Evolutionary conservation across 108 stramenopile genomes (phyloP).

Genomic region (Cyclotella baltica): DNA sequence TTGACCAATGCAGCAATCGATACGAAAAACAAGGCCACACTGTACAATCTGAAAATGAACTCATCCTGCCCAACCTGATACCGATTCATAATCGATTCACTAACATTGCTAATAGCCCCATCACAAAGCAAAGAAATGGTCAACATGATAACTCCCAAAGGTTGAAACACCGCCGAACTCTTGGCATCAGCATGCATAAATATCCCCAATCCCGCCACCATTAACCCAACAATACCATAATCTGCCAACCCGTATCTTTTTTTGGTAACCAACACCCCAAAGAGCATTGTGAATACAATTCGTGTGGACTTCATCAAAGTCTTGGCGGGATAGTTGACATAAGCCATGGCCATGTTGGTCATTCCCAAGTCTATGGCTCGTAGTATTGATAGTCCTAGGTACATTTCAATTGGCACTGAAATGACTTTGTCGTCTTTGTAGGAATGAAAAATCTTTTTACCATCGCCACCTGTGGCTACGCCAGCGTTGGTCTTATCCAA

Average conservation of each 20-base stretch:
- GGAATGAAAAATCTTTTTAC: slow-evolving; percentile 43
- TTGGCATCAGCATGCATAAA: slow-evolving; percentile 92
- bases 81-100: slow-evolving; percentile 85
- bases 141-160: slow-evolving; percentile 84
- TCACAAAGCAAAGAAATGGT: slow-evolving; percentile 84
- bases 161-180: slow-evolving; percentile 81
- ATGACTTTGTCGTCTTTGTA: slow-evolving; percentile 17
- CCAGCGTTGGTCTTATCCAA: slow-evolving; percentile 20
- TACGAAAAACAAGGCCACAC: slow-evolving; percentile 84
- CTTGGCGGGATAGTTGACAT: slow-evolving; percentile 93
- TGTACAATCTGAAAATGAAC: slow-evolving; percentile 88
- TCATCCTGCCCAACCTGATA: slow-evolving; percentile 92
- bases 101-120: slow-evolving; percentile 85
- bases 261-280: slow-evolving; percentile 77
- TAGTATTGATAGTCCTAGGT: slow-evolving; percentile 78
- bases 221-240: slow-evolving; percentile 78
- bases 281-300: slow-evolving; percentile 92
- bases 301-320: slow-evolving; percentile 87
- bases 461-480: slow-evolving; percentile 26
- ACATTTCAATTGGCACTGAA: slow-evolving; percentile 69
- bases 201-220: slow-evolving; percentile 83
- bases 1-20: slow-evolving; percentile 66
- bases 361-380: slow-evolving; percentile 87
- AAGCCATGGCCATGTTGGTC: slow-evolving; percentile 93
- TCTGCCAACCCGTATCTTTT: slow-evolving; percentile 73